Evolutionary conservation across 2,329 filamentous ascomycete species (phyloP).

Genomic region (Simplicillium sp.): DNA sequence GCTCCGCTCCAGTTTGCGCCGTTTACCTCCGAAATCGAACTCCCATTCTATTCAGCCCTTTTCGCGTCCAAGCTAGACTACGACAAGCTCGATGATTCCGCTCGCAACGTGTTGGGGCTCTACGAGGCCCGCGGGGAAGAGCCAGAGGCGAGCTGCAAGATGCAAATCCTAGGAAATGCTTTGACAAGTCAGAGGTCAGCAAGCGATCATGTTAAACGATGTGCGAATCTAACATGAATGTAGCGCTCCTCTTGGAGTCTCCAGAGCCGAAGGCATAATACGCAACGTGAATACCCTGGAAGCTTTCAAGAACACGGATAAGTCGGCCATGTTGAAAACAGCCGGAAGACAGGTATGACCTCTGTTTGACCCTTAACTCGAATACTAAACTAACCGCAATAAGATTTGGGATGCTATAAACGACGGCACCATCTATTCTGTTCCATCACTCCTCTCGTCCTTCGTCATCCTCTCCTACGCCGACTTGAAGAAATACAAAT

Average conservation of each 20-base stretch:
- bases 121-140: slow-evolving; percentile 76
- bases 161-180: slow-evolving; percentile 84
- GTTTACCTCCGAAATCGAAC: slow-evolving; percentile 88
- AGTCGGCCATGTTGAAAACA: slow-evolving; percentile 64
- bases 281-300: slow-evolving; percentile 95
- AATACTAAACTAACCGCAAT: not conserved
- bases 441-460: slow-evolving; percentile 81
- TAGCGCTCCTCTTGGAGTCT: slow-evolving; percentile 60
- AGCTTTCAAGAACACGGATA: slow-evolving; percentile 80
- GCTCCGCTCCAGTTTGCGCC: slow-evolving; percentile 62
- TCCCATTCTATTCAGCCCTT: slow-evolving; percentile 90
- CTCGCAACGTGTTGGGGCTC: slow-evolving; percentile 73
- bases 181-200: slow-evolving; percentile 75
- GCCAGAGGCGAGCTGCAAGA: slow-evolving; percentile 69
- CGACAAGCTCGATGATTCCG: slow-evolving; percentile 93
- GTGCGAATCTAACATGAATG: slow-evolving; percentile 1
- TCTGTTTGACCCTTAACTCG: not conserved
- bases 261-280: slow-evolving; percentile 85
- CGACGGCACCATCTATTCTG: slow-evolving; percentile 91
- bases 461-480: slow-evolving; percentile 88
- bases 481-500: slow-evolving; percentile 94
- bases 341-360: slow-evolving; percentile 64
- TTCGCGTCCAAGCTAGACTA: slow-evolving; percentile 91
- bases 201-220: not conserved
- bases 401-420: slow-evolving; percentile 97